Base-by-base conservation (phyloP, 2,329 filamentous ascomycete species). In the Colletotrichum theobromicola region DNA sequence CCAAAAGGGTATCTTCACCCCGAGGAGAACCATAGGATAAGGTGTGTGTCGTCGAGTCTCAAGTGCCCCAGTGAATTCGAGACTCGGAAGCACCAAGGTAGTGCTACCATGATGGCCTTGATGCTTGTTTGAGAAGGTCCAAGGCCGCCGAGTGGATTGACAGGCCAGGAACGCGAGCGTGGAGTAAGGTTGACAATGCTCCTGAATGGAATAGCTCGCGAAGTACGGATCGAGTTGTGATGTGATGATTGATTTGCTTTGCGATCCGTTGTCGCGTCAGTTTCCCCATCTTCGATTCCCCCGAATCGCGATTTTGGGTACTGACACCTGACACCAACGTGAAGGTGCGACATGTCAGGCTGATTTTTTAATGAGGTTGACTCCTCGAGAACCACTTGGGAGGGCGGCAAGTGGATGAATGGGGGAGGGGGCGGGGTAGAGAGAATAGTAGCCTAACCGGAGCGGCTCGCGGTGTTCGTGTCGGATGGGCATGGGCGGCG, bases 301-400 rank as follows among this genome's bases (percentile, higher is more conserved):
- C 66, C 21, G n/a, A 26, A 60, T 68, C 55, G 53, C 37, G 37
- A 42, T 46, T n/a, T 2, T 50, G 53, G 37, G 15, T 68, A 68
- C 66, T 68, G 15, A 68, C 66, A 61, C 53, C 66, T 32, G 66
- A 58, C 66, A 60, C 55, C 66, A 67, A 34, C 66, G 66, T 46
- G 66, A 68, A 68, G 55, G 66, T 68, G 66, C 66, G 35, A 61
- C 66, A 61, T 68, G 66, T 42, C 66, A 50, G 66, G 53, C 34
- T 26, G 35, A 12, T 50, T 68, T 67, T 61, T 68, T 68, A 68
- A 32, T 10, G 66, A 68, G 66, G 55, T 60, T 46, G 24, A 21
- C 66, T 68, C 66, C 66, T 61, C 65, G 7, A n/a, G n/a, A n/a
- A 55, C 46, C 26, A 67, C 32, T 55, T 26, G 50, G 16, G 24